phyloP scores from a whole-genome alignment of 2,329 filamentous ascomycete genomes.

The Polytolypa hystricis region DNA sequence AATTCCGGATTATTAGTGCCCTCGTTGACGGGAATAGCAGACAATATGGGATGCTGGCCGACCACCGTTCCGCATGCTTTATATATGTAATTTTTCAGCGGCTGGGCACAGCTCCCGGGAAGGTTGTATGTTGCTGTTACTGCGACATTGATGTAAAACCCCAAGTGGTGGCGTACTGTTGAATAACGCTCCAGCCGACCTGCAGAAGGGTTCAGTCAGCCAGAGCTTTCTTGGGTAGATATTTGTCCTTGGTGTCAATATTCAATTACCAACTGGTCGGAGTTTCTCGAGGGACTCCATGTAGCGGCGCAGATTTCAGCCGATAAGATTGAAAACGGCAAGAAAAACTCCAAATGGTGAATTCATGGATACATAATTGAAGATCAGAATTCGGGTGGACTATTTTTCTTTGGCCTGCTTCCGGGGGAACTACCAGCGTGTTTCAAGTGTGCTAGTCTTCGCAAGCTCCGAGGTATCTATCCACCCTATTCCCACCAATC shows the following conservation, averaged over 20 bases:
- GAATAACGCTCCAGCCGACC: conserved; percentile 36
- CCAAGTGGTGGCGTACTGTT: conserved; percentile 31
- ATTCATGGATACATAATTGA: too few relatives aligned
- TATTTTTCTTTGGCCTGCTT: too few relatives aligned
- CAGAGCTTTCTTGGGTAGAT: background rate
- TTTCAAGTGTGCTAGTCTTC: too few relatives aligned
- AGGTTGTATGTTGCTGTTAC: conserved; percentile 29
- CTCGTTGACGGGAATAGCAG: conserved; percentile 32
- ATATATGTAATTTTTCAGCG: conserved; percentile 25
- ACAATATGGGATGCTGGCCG: conserved; percentile 32
- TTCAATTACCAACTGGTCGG: conserved; percentile 21
- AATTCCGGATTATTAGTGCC: conserved; percentile 32
- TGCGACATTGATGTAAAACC: conserved; percentile 36
- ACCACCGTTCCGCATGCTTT: conserved; percentile 28
- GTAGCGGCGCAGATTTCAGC: background rate
- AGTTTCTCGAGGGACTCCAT: conserved; percentile 16
- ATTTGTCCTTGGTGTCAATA: background rate
- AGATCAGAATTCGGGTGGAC: too few relatives aligned
- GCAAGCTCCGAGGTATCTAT: too few relatives aligned
- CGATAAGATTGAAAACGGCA: too few relatives aligned
- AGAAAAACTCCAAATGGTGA: too few relatives aligned
- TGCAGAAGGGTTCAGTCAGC: conserved; percentile 15
- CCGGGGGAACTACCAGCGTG: too few relatives aligned
- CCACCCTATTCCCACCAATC: conserved; percentile 1
- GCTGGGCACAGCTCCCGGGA: conserved; percentile 15